These are phyloP conservation scores for Didymella sp. DNA, from an alignment of 2,329 filamentous ascomycete species.

Conservation along the genomic window DNA sequence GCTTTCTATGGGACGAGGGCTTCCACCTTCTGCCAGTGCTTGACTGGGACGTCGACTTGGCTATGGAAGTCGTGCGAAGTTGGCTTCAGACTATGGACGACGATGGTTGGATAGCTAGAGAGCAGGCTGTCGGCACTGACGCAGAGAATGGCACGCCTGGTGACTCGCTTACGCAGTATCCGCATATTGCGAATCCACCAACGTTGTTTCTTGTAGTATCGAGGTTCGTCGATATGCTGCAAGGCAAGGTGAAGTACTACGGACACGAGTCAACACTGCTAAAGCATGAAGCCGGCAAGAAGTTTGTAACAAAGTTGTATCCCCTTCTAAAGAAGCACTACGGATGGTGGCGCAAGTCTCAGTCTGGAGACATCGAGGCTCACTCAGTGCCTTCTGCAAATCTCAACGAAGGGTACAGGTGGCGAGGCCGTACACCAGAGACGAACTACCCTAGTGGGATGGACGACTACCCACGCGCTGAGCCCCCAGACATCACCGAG, in stretches of 20 bases:
- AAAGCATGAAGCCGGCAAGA: constrained; percentile 68
- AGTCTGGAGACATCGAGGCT: constrained; percentile 70
- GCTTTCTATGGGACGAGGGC: constrained; percentile 96
- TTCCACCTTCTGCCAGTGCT: constrained; percentile 89
- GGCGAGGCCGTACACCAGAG: constrained; percentile 82
- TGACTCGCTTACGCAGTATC: constrained; percentile 92
- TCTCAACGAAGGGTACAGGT: constrained; percentile 82
- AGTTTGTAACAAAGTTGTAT: constrained; percentile 77
- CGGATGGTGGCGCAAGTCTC: constrained; percentile 90
- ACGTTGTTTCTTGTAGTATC: constrained; percentile 90
- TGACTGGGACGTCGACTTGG: constrained; percentile 90
- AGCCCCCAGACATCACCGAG: constrained; percentile 90
- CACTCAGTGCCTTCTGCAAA: constrained; percentile 37
- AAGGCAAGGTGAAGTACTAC: constrained; percentile 55
- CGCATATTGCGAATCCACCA: constrained; percentile 94
- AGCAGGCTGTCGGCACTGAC: constrained; percentile 89
- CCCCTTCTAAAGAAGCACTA: constrained; percentile 89
- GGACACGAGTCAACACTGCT: constrained; percentile 64
- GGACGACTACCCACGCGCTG: constrained; percentile 90
- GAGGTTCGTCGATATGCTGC: constrained; percentile 68
- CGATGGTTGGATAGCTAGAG: constrained; percentile 93
- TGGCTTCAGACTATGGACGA: constrained; percentile 96
- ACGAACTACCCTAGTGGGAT: constrained; percentile 89
- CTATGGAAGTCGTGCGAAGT: constrained; percentile 83
- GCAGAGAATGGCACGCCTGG: constrained; percentile 87